Evolutionary conservation across 768 basidiomycete genomes (phyloP).

Genomic region (Artomyces pyxidatus): DNA sequence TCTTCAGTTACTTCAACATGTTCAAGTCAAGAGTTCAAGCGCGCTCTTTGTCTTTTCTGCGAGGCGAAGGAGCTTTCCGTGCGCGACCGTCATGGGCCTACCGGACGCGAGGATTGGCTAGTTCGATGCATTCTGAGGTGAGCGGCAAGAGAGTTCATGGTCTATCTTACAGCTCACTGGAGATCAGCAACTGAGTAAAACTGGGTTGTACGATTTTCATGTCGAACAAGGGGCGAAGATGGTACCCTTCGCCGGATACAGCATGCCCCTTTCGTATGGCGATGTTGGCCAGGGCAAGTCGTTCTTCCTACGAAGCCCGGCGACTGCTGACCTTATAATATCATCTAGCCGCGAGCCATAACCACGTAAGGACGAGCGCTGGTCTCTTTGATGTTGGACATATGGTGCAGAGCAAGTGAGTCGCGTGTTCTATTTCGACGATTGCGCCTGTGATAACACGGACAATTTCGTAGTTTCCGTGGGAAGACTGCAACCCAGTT

Average conservation of each 20-base stretch:
- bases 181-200: conserved; percentile 41
- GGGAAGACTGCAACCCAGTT: conserved; percentile 74
- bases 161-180: background rate
- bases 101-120: too few species aligned
- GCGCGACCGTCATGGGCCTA: too few species aligned
- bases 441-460: background rate
- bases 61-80: too few species aligned
- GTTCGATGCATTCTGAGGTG: too few species aligned
- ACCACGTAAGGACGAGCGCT: conserved; percentile 72
- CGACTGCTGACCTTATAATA: background rate
- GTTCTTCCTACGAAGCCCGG: background rate
- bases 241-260: conserved; percentile 93
- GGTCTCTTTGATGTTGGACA: conserved; percentile 97
- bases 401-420: conserved; percentile 91
- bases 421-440: background rate
- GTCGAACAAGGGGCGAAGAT: conserved; percentile 78
- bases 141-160: background rate
- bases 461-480: conserved; percentile 51
- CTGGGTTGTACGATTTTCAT: conserved; percentile 87
- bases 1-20: too few species aligned
- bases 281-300: conserved; percentile 67
- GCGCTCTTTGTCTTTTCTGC: too few species aligned
- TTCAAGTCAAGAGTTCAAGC: too few species aligned
- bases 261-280: conserved; percentile 89
- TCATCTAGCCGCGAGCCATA: conserved; percentile 74